Conservation (phyloP, 495 filamentous ascomycete genomes). For the Penicillium dipodomyicola region DNA sequence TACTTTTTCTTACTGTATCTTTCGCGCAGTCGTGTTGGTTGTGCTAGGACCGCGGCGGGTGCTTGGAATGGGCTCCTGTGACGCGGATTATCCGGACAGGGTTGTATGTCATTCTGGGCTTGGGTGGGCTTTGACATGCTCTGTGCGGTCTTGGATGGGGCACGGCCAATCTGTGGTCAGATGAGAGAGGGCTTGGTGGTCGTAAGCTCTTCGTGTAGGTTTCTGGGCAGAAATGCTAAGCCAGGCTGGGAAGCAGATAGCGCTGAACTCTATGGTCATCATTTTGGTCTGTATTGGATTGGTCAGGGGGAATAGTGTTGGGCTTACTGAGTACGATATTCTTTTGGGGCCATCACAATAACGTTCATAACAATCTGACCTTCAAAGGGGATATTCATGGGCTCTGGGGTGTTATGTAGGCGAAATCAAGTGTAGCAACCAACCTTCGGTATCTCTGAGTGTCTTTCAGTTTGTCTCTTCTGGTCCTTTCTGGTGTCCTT, state of each 20-base stretch:
- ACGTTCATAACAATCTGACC: background rate
- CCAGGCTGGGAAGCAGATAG: background rate
- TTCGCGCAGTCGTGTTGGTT: background rate
- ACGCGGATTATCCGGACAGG: background rate
- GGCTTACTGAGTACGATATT: background rate
- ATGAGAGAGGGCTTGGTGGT: background rate
- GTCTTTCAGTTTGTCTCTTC: background rate
- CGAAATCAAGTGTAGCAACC: background rate
- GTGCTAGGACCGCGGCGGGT: background rate
- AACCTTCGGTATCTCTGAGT: background rate
- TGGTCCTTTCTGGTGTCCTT: background rate
- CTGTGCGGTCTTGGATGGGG: background rate
- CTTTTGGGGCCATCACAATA: background rate
- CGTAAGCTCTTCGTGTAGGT: background rate
- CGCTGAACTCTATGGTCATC: background rate
- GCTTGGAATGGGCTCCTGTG: background rate
- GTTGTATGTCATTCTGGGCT: background rate
- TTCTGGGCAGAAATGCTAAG: background rate
- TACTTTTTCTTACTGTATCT: background rate
- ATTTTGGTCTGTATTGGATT: too few relatives aligned
- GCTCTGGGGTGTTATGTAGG: background rate
- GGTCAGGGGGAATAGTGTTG: background rate
- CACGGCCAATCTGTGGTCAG: background rate
- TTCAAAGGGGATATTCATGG: background rate
- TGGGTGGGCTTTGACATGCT: background rate